Conservation (phyloP, 371 early-diverging fungal genomes). For the Mortierella sp. region DNA sequence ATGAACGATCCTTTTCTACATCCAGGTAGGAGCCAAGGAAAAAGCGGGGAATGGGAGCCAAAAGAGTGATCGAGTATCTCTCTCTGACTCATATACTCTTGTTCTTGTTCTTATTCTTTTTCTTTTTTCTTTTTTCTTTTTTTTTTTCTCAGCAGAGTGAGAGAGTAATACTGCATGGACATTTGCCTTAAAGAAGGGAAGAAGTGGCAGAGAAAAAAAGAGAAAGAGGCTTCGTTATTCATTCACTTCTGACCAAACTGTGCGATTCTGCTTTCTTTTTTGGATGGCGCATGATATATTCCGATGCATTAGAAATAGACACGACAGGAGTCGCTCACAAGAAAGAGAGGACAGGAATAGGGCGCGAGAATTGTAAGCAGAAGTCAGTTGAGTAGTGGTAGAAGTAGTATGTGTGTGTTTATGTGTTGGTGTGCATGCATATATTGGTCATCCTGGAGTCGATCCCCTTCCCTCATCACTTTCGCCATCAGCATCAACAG, state of each 20-base stretch:
- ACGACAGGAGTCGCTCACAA: constrained; percentile 49
- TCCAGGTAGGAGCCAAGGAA: constrained; percentile 13
- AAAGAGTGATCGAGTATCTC: neutral
- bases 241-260: too few relatives aligned
- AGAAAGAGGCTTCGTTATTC: too few relatives aligned
- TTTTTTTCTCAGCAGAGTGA: neutral
- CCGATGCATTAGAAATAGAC: constrained; percentile 26
- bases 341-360: constrained; percentile 44
- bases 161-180: too few relatives aligned
- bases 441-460: neutral
- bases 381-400: neutral
- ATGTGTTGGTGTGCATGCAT: too few relatives aligned
- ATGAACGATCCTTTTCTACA: constrained; percentile 36
- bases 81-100: neutral
- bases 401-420: too few relatives aligned
- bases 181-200: too few relatives aligned
- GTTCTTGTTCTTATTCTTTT: constrained; percentile 4
- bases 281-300: too few relatives aligned
- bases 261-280: too few relatives aligned
- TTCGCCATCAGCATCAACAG: too few relatives aligned
- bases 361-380: constrained; percentile 44
- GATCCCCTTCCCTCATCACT: too few relatives aligned
- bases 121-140: constrained; percentile 6
- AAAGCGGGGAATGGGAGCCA: too few relatives aligned
- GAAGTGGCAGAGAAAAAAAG: too few relatives aligned